A percentile compares a stretch with the other conserved stretches of the same genome.
These are phyloP conservation scores for Epithele typhae DNA, from an alignment of 768 basidiomycete species.

Conservation along the genomic window DNA sequence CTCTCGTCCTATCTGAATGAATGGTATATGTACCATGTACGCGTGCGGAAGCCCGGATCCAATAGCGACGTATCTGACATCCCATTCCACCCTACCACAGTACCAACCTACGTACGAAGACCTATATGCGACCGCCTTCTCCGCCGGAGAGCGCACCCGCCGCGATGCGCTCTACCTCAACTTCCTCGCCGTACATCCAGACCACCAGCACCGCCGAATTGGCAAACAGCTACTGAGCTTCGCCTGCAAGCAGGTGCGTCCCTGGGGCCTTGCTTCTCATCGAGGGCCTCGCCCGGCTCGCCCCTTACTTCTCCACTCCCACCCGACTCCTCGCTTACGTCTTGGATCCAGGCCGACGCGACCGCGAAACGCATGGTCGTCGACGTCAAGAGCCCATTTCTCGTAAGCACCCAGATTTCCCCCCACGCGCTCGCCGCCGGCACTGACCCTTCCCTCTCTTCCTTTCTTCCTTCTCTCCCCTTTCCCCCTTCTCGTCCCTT, in stretches of 20 bases:
- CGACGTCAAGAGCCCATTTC: slow-evolving; percentile 13
- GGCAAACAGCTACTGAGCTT: slow-evolving; percentile 11
- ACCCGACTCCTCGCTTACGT: neutral
- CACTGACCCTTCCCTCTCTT: neutral
- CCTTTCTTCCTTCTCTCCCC: too few relatives aligned
- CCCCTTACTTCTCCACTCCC: neutral
- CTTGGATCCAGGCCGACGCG: slow-evolving; percentile 7
- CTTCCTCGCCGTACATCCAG: slow-evolving; percentile 15
- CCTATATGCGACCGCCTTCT: slow-evolving; percentile 11
- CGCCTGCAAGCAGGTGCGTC: slow-evolving; percentile 11
- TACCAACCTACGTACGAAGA: slow-evolving; percentile 17
- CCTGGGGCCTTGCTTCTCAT: too few relatives aligned
- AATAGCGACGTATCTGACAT: neutral
- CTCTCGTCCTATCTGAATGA: slow-evolving; percentile 11
- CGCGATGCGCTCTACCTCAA: slow-evolving; percentile 14
- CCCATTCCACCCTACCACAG: neutral
- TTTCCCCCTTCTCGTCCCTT: too few relatives aligned
- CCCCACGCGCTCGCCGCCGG: neutral
- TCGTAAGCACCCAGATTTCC: slow-evolving; percentile 1
- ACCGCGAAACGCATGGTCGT: slow-evolving; percentile 1
- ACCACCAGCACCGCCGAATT: slow-evolving; percentile 10
- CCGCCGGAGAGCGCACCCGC: slow-evolving; percentile 8
- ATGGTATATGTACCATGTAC: slow-evolving; percentile 16
- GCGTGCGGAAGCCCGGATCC: neutral
- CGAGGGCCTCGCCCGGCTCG: too few relatives aligned